A percentile compares a stretch with the other conserved stretches of the same genome.
These are phyloP conservation scores for Saururus chinensis DNA, from an alignment of 164 flowering plant genomes.

Conservation along the genomic window DNA sequence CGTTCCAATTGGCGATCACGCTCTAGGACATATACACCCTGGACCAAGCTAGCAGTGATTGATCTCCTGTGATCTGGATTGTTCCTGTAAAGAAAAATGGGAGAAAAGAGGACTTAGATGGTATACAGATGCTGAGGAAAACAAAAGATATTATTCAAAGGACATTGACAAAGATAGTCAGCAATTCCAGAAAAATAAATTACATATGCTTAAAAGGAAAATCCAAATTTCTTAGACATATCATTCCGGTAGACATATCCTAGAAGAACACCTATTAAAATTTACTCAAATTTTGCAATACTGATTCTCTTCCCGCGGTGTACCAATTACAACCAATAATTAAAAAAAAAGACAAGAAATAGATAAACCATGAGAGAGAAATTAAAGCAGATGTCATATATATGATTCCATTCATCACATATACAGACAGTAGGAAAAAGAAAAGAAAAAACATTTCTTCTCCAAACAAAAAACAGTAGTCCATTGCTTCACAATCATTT, in stretches of 20 bases:
- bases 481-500: too few relatives aligned
- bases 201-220: not conserved
- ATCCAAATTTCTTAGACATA: not conserved
- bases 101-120: not conserved
- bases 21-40: constrained; percentile 68
- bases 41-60: constrained; percentile 78
- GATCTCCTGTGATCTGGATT: constrained; percentile 56
- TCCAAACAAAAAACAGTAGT: too few relatives aligned
- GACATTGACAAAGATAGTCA: not conserved
- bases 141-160: not conserved
- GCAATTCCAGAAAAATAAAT: too few relatives aligned
- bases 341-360: too few relatives aligned
- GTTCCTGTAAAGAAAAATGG: constrained; percentile 32
- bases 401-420: too few relatives aligned
- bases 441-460: too few relatives aligned
- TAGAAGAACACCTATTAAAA: not conserved
- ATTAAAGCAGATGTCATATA: too few relatives aligned
- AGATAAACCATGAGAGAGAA: too few relatives aligned
- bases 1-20: constrained; percentile 71
- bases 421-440: too few relatives aligned
- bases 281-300: not conserved
- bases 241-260: not conserved
- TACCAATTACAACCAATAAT: too few relatives aligned
- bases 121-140: not conserved
- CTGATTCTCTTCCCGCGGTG: not conserved